A percentile compares a stretch with the other conserved stretches of the same genome.
phyloP scores from a whole-genome alignment of 2,329 filamentous ascomycete genomes.

The Apiospora hydei region DNA sequence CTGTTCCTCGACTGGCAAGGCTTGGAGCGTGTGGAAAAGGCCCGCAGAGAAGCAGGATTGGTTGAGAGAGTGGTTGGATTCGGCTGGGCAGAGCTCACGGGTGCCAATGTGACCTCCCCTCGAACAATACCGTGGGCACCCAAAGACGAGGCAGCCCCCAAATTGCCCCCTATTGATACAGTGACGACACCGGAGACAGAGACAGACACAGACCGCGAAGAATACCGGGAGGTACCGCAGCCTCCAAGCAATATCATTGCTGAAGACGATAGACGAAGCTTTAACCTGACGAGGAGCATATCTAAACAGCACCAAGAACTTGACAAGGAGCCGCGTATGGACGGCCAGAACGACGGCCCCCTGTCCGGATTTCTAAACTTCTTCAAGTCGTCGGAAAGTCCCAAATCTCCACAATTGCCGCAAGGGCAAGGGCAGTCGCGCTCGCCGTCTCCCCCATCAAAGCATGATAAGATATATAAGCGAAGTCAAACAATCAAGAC shows the following conservation, averaged over 20 bases:
- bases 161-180: slow-evolving; percentile 37
- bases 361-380: slow-evolving; percentile 74
- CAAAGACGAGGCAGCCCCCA: slow-evolving; percentile 40
- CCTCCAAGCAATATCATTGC: slow-evolving; percentile 70
- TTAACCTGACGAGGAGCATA: slow-evolving; percentile 53
- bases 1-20: slow-evolving; percentile 97
- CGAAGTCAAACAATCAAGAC: slow-evolving; percentile 76
- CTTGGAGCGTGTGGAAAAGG: slow-evolving; percentile 91
- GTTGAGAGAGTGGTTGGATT: slow-evolving; percentile 93
- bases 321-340: slow-evolving; percentile 40
- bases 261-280: slow-evolving; percentile 70
- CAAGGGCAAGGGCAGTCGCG: slow-evolving; percentile 37
- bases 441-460: slow-evolving; percentile 49
- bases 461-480: slow-evolving; percentile 75
- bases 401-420: slow-evolving; percentile 29
- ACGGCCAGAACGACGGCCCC: slow-evolving; percentile 52
- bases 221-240: slow-evolving; percentile 71
- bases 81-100: slow-evolving; percentile 92
- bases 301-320: slow-evolving; percentile 36
- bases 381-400: slow-evolving; percentile 67
- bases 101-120: slow-evolving; percentile 63
- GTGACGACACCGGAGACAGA: slow-evolving; percentile 40
- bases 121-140: slow-evolving; percentile 46
- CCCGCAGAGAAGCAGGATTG: slow-evolving; percentile 86
- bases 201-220: slow-evolving; percentile 31